Conservation (phyloP, 306 rosid genomes). For the Trichosanthes cucumerina region DNA sequence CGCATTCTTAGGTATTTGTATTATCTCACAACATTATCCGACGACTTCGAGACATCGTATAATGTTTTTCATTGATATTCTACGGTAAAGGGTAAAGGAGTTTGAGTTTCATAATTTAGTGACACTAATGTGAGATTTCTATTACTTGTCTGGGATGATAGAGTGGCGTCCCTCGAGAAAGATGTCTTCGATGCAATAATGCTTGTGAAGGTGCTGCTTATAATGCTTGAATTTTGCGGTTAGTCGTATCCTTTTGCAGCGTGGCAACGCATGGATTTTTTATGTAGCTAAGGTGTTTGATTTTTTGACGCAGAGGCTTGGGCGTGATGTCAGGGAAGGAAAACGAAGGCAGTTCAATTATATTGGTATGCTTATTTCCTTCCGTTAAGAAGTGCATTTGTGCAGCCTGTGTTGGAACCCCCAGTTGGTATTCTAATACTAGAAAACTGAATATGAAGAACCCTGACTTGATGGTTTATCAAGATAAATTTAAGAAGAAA, state of each 20-base stretch:
- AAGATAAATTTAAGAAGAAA: not conserved
- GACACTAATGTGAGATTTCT: not conserved
- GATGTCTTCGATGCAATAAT: constrained; percentile 54
- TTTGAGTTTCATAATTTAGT: not conserved
- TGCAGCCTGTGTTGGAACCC: not conserved
- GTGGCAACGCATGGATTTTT: not conserved
- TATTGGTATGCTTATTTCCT: constrained; percentile 41
- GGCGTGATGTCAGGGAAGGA: constrained; percentile 90
- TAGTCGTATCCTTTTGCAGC: constrained; percentile 16
- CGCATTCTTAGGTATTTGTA: constrained; percentile 48
- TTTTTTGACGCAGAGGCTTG: constrained; percentile 54
- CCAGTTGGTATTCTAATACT: not conserved
- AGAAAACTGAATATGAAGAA: not conserved
- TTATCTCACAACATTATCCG: not conserved
- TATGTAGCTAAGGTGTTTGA: constrained; percentile 53
- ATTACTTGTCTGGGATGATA: constrained; percentile 19
- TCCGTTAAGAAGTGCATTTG: not conserved
- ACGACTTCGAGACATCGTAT: not conserved
- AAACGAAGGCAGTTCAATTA: constrained; percentile 83
- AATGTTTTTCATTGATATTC: not conserved
- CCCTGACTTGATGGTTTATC: not conserved
- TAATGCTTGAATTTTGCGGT: constrained; percentile 11
- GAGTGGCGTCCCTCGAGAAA: constrained; percentile 49
- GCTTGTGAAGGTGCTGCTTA: constrained; percentile 53
- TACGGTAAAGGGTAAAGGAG: not conserved